Percentiles rank a stretch among this genome's conserved stretches.
Evolutionary conservation across 2,329 filamentous ascomycete species (phyloP).

Genomic region (Trichothecium sympodiale): DNA sequence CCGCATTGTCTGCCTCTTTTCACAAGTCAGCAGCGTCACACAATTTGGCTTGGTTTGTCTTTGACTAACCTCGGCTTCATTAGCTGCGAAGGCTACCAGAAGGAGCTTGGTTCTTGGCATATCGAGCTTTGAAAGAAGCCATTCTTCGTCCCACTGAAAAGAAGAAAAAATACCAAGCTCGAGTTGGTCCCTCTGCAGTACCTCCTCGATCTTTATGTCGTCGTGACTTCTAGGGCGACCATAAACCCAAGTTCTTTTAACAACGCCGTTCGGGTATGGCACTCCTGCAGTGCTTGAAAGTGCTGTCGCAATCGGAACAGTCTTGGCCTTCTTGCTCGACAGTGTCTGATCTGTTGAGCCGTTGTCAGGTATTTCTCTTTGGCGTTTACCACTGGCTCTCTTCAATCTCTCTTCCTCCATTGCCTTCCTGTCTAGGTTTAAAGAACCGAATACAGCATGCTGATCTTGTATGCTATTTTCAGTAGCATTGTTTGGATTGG

Average conservation of each 20-base stretch:
- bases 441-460: constrained; percentile 22
- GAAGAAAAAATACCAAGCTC: constrained; percentile 74
- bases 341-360: constrained; percentile 9
- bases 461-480: no score
- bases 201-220: constrained; percentile 81
- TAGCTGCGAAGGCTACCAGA: constrained; percentile 44
- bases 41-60: background rate
- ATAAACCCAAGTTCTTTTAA: constrained; percentile 73
- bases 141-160: constrained; percentile 76
- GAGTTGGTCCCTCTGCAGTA: constrained; percentile 63
- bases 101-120: constrained; percentile 47
- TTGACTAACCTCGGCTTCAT: constrained; percentile 37
- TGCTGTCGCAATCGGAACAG: background rate
- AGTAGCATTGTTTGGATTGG: constrained; percentile 9
- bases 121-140: constrained; percentile 65
- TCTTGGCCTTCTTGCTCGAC: constrained; percentile 6
- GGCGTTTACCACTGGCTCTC: constrained; percentile 46
- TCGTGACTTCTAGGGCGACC: constrained; percentile 50
- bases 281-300: constrained; percentile 12
- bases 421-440: constrained; percentile 60
- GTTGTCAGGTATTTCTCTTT: no score
- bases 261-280: constrained; percentile 44
- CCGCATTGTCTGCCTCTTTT: constrained; percentile 37
- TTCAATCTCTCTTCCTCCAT: constrained; percentile 81
- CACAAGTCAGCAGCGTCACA: no score